Evolutionary conservation across 129 eudicot species (phyloP), one percentile per base, ranked within the genome.

Genomic region (Solidago caesia): DNA sequence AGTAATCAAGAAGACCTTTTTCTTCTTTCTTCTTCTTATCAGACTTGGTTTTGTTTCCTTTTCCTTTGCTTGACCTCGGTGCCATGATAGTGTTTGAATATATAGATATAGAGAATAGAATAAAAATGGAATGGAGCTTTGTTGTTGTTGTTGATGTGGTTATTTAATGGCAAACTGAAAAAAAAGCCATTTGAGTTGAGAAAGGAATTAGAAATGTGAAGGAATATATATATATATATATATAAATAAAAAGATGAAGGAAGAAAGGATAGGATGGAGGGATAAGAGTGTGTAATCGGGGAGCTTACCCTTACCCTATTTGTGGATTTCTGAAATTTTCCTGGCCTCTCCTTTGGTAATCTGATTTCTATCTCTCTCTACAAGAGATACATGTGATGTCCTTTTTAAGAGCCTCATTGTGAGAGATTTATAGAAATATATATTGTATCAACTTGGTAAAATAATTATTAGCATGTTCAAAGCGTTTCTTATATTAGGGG

Each of bases 1-100:
- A 21, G 21, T 21, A 21, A n/a, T 51, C 8, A n/a, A 11, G 44
- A 13, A 42, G 5, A 94, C 99, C 96, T 84, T 94, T 94, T 51
- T 94, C 99, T 82, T 94, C 97, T 72, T 87, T 94, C 85, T 94
- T 90, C 88, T 81, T 94, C 97, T 85, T 90, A 14, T 94, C 99
- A 29, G 81, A 14, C 57, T 88, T 94, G 26, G 82, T 67, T 79
- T 85, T 94, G 80, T 84, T 89, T 39, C 97, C 99, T 77, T 87
- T 94, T n/a, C 89, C 92, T 84, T 90, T 89, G 57, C 84, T 81
- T 0, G 99, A 90, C 87, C 89, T 88, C 6, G 99, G 99, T 70
- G 97, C 99, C 99, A 94, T 94, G 44, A 7, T 65, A 21, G 21
- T 21, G 0, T 21, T 21, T 21, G 21, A 21, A 21, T 21, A 21